phyloP scores from a whole-genome alignment of 345 rosid genomes.

The Acer yangbiense region DNA sequence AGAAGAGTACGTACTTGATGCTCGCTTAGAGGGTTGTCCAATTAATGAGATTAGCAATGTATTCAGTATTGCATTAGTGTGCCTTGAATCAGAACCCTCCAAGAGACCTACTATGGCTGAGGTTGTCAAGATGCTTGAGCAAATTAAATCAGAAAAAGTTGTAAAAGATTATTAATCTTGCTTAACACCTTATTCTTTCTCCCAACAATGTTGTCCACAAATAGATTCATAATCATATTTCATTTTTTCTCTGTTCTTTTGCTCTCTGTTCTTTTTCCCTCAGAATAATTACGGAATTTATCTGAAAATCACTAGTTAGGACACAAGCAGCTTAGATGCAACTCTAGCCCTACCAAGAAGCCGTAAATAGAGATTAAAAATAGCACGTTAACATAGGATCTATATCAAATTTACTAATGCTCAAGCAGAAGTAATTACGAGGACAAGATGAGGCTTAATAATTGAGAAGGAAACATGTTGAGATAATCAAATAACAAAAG shows the following conservation, averaged over 20 bases:
- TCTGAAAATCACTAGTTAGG: not conserved
- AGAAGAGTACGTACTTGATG: conserved; percentile 63
- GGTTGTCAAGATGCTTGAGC: conserved; percentile 84
- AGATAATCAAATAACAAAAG: not conserved
- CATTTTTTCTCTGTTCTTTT: not conserved
- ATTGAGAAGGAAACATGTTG: not conserved
- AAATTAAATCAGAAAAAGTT: conserved; percentile 33
- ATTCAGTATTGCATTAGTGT: conserved; percentile 61
- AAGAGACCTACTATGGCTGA: conserved; percentile 82
- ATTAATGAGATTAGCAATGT: conserved; percentile 55
- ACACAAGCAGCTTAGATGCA: not conserved
- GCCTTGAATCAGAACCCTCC: conserved; percentile 85
- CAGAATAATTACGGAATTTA: not conserved
- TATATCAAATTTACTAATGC: not conserved
- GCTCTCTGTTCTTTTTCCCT: not conserved
- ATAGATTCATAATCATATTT: not conserved
- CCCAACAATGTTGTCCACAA: not conserved
- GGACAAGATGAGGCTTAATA: not conserved
- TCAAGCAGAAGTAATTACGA: not conserved
- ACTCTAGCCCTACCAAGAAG: not conserved
- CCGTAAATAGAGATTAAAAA: not conserved
- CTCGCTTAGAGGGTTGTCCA: conserved; percentile 51
- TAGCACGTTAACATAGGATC: not conserved
- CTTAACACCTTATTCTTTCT: not conserved
- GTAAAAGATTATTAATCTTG: conserved; percentile 19